Evolutionary conservation across 78 protist species (phyloP), one percentile per base, ranked within the genome.

Genomic region (Creolimax fragrantissima): DNA sequence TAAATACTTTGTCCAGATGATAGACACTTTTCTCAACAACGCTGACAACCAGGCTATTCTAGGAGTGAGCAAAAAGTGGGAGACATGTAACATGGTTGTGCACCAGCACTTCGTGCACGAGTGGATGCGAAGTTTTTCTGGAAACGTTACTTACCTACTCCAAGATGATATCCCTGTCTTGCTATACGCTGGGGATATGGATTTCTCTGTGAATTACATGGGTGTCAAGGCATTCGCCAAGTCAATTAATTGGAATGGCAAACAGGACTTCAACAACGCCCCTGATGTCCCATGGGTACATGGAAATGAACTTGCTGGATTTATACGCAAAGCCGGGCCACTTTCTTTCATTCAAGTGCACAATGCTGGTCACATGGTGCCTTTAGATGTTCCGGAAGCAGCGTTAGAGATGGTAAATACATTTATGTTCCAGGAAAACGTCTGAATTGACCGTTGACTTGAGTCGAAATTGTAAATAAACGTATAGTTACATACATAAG

Each of bases 311-410:
- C 89, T 7, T n/a, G 86, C 85, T 35, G 92, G 92, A 7, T n/a
- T 43, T 39, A 11, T 74, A 5, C 36, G 35, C 43, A 83, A 37
- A 47, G 5, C 3, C 37, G 89, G 11, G 2, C 5, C 5, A 41
- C 2, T 91, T 11, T 58, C 88, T 3, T 91, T 91, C 32, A 5
- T 91, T 5, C 85, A 35, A 35, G 92, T 91, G 11, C 35, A 66
- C 37, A 84, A 66, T 35, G 74, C 92, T 36, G 92, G 92, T 1
- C 92, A 91, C 32, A 91, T 91, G 92, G 90, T 86, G 42, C 90
- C 90, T 32, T 43, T 86, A 45, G 44, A 86, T 32, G 74, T 43
- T 43, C 90, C 90, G 36, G 90, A 86, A 45, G 41, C 4, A 5
- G 5, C 90, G 24, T 32, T 86, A 36, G 11, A 5, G 42, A 2